Conservation (phyloP, 2,329 filamentous ascomycete genomes). For the Hymenoscyphus scutula region DNA sequence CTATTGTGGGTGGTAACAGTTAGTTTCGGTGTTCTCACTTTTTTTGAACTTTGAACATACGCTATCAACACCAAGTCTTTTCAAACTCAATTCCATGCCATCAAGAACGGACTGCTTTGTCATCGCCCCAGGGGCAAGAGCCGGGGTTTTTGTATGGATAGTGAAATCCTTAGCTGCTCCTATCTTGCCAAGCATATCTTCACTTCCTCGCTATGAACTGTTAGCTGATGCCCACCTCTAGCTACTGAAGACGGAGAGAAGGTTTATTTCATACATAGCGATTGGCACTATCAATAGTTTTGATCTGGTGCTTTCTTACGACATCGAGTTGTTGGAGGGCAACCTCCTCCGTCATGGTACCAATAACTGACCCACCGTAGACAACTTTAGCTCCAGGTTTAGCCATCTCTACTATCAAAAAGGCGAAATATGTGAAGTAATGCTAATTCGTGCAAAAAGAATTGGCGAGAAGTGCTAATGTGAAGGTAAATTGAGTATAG, state of each 20-base stretch:
- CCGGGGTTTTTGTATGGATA: constrained; percentile 32
- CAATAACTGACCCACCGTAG: constrained; percentile 21
- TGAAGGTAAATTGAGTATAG: too few relatives aligned
- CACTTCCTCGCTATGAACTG: constrained; percentile 25
- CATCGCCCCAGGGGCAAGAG: constrained; percentile 22
- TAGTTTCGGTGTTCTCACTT: background rate
- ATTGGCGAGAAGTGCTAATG: too few relatives aligned
- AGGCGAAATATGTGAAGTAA: too few relatives aligned
- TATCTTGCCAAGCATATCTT: constrained; percentile 24
- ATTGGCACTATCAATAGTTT: constrained; percentile 27
- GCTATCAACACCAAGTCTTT: constrained; percentile 25
- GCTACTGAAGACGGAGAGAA: background rate
- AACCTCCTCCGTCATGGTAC: background rate
- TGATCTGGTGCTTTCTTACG: constrained; percentile 26
- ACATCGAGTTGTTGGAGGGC: constrained; percentile 17
- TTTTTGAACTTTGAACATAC: constrained; percentile 17
- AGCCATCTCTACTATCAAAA: constrained; percentile 8
- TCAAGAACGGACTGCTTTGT: constrained; percentile 29
- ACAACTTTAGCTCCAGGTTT: constrained; percentile 17
- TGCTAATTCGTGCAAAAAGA: too few relatives aligned
- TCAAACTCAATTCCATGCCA: constrained; percentile 26
- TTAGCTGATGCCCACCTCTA: background rate
- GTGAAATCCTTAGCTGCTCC: constrained; percentile 26
- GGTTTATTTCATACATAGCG: constrained; percentile 22
- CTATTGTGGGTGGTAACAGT: constrained; percentile 14